Evolutionary conservation across 2,329 filamentous ascomycete species (phyloP).

Genomic region (Beauveria sp.): DNA sequence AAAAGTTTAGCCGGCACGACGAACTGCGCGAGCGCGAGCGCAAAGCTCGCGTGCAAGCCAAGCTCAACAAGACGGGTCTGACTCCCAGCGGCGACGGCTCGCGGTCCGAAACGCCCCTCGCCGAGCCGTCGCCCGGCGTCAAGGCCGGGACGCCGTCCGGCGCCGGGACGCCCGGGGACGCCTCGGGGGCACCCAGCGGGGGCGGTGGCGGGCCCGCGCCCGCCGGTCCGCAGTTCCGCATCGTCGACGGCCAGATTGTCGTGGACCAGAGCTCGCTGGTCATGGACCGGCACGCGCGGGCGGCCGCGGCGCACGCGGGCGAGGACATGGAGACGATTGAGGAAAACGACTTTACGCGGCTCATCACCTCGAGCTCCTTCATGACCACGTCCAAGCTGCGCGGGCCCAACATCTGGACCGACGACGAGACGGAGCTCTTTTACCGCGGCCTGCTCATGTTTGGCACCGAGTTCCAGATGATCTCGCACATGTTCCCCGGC

Average conservation of each 20-base stretch:
- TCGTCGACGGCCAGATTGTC: slow-evolving; percentile 67
- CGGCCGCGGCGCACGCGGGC: slow-evolving; percentile 39
- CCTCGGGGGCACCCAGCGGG: slow-evolving; percentile 10
- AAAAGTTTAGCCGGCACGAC: slow-evolving; percentile 66
- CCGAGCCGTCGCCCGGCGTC: slow-evolving; percentile 6
- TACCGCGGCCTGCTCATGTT: slow-evolving; percentile 69
- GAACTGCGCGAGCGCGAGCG: slow-evolving; percentile 63
- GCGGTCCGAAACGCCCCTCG: slow-evolving; percentile 11
- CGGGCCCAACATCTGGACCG: slow-evolving; percentile 61
- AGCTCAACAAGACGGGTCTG: slow-evolving; percentile 21
- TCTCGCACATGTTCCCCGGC: slow-evolving; percentile 65
- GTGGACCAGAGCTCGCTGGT: slow-evolving; percentile 60
- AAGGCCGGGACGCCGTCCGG: slow-evolving; percentile 12
- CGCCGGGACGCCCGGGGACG: slow-evolving; percentile 17
- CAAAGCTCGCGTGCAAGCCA: slow-evolving; percentile 28
- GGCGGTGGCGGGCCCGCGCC: slow-evolving; percentile 21
- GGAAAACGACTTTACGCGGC: slow-evolving; percentile 70
- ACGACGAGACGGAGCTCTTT: slow-evolving; percentile 66
- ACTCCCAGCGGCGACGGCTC: slow-evolving; percentile 18
- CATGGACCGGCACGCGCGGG: slow-evolving; percentile 61
- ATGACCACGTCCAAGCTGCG: slow-evolving; percentile 52
- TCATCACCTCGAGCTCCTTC: slow-evolving; percentile 63
- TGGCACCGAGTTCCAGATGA: slow-evolving; percentile 77
- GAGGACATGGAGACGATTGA: slow-evolving; percentile 57
- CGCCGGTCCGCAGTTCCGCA: slow-evolving; percentile 48